Evolutionary conservation across 495 filamentous ascomycete species (phyloP), one percentile per base, ranked within the genome.

Genomic region (Neurospora hispaniola): DNA sequence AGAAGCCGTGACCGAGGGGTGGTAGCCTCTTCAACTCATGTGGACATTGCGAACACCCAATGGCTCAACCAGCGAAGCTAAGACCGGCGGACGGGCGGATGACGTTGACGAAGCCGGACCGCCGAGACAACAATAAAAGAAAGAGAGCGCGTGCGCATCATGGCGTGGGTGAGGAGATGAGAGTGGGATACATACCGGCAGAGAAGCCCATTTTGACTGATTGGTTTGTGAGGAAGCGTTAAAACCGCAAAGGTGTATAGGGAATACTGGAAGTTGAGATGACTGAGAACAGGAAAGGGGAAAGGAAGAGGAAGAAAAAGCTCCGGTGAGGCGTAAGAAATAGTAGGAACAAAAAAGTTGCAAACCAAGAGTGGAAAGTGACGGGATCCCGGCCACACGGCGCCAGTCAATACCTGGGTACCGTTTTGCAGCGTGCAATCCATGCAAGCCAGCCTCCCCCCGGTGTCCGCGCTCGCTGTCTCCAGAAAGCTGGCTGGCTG

Each of bases 161-260:
- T 72, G 40, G 72, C 35, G 69, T 42, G 35, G 43, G 35, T 20
- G 41, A 23, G 42, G 35, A 48, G 27, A 41, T 43, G 12, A 62
- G 44, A 69, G 71, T n/a, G 23, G 59, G 20, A 40, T 68, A 84
- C 84, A 39, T 84, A 86, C 84, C 84, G 44, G 76, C 59, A 75
- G 78, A 73, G 82, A 81, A 80, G 77, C 70, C 72, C 84, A 86
- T 86, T 75, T 83, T 85, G 84, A 78, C 74, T 76, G 74, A 73
- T 75, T 71, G 72, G 35, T 73, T 73, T 71, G 54, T 70, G 66
- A 27, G 46, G 46, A 54, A 54, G 46, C 46, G 46, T 54, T 54
- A 54, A 27, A 54, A 54, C 46, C 46, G 20, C 46, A 54, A 54
- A 54, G 20, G 20, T 41, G 72, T 72, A 70, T 70, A 20, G 42